These are phyloP conservation scores for Rhodotorula sphaerocarpa DNA, from an alignment of 768 basidiomycete genomes.

Conservation along the genomic window DNA sequence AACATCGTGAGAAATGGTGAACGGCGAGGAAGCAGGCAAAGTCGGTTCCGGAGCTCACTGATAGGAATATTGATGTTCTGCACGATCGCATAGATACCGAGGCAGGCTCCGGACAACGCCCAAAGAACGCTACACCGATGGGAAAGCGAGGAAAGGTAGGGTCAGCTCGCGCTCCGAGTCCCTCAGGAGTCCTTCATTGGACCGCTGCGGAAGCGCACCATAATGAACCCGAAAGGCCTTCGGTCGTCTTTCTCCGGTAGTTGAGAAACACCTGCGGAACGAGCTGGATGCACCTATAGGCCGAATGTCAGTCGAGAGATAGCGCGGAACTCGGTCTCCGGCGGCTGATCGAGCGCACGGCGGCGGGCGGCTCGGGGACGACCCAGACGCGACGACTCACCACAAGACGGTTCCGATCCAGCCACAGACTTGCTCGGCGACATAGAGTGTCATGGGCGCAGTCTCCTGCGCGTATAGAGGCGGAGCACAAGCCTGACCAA, in stretches of 20 bases:
- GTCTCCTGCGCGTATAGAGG: too few species aligned
- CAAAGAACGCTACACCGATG: constrained; percentile 17
- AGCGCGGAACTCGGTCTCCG: too few species aligned
- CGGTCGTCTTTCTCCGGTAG: constrained; percentile 19
- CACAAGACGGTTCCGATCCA: constrained; percentile 15
- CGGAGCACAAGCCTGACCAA: background rate
- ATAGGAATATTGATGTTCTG: constrained; percentile 28
- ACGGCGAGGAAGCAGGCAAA: background rate
- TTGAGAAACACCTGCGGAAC: constrained; percentile 26
- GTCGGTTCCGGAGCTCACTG: constrained; percentile 3
- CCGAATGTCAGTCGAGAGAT: background rate
- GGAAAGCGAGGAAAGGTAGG: too few species aligned
- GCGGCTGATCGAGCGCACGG: too few species aligned
- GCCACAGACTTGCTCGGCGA: background rate
- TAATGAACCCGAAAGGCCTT: constrained; percentile 6
- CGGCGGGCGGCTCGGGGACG: too few species aligned
- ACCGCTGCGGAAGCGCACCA: constrained; percentile 12
- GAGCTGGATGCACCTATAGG: constrained; percentile 18
- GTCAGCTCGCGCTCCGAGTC: too few species aligned
- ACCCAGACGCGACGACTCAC: too few species aligned
- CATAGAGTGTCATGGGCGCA: background rate
- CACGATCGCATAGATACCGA: constrained; percentile 26
- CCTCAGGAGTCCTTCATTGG: too few species aligned
- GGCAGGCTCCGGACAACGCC: background rate
- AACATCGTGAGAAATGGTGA: too few species aligned